These are phyloP conservation scores for Magnaporthiopsis incrustans DNA, from an alignment of 2,329 filamentous ascomycete species.

Conservation along the genomic window DNA sequence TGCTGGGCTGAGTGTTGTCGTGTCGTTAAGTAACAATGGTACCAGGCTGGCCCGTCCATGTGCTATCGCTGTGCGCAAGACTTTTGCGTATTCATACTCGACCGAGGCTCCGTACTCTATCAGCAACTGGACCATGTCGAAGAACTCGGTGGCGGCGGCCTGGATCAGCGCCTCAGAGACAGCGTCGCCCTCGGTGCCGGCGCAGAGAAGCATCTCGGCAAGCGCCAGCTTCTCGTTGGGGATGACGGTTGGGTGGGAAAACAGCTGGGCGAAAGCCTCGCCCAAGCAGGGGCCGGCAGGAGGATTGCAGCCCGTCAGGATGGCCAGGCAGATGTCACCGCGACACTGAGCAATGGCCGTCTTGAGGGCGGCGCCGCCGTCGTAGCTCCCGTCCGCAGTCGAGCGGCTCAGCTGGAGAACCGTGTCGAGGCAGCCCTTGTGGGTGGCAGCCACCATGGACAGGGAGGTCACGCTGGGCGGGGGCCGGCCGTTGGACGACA, in stretches of 20 bases:
- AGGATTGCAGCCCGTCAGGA: slow-evolving; percentile 44
- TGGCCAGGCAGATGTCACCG: slow-evolving; percentile 45
- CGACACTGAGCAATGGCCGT: slow-evolving; percentile 39
- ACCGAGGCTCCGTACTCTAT: slow-evolving; percentile 45
- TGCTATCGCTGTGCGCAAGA: slow-evolving; percentile 40
- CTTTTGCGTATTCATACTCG: slow-evolving; percentile 42
- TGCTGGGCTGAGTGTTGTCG: slow-evolving; percentile 31
- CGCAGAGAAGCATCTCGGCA: slow-evolving; percentile 49
- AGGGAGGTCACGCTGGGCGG: slow-evolving; percentile 35
- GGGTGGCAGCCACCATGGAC: slow-evolving; percentile 42
- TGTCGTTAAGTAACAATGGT: slow-evolving; percentile 36
- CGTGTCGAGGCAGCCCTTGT: slow-evolving; percentile 40
- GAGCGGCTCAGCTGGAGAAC: slow-evolving; percentile 44
- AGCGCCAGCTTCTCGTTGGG: slow-evolving; percentile 43
- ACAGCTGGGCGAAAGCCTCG: slow-evolving; percentile 40
- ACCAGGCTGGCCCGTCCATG: slow-evolving; percentile 38
- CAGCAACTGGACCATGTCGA: slow-evolving; percentile 47
- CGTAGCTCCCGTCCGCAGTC: slow-evolving; percentile 43
- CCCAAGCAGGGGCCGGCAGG: slow-evolving; percentile 40
- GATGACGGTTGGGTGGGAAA: slow-evolving; percentile 35
- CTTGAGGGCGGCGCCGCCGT: slow-evolving; percentile 43
- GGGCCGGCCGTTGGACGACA: slow-evolving; percentile 41
- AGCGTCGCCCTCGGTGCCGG: slow-evolving; percentile 45
- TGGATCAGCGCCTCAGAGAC: slow-evolving; percentile 39
- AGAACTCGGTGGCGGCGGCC: slow-evolving; percentile 40